Percentiles rank a stretch among this genome's conserved stretches.
Conservation (phyloP, 78 protist genomes). For the Pigoraptor vietnamica region DNA sequence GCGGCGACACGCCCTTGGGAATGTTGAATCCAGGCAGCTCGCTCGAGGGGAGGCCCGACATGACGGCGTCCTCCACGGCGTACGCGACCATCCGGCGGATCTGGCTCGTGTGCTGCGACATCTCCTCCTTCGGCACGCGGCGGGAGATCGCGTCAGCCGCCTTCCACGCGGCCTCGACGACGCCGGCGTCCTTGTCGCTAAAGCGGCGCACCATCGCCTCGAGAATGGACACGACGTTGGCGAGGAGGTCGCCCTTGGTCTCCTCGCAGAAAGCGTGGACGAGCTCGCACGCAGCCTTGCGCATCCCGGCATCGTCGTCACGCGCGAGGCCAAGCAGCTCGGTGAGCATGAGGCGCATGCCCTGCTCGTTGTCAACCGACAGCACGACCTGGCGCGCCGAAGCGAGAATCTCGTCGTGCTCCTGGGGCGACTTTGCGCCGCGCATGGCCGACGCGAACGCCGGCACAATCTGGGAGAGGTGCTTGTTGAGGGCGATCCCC, state of each 20-base stretch:
- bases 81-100: conserved; percentile 12
- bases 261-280: neutral
- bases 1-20: conserved; percentile 60
- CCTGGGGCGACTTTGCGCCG: neutral
- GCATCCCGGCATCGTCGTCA: neutral
- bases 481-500: conserved; percentile 49
- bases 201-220: neutral
- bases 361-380: conserved; percentile 9
- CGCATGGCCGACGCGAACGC: conserved; percentile 50
- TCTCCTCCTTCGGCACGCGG: conserved; percentile 2
- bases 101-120: conserved; percentile 12
- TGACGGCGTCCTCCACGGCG: neutral
- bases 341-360: conserved; percentile 24
- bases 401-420: conserved; percentile 2
- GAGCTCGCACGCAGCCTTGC: neutral
- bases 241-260: neutral
- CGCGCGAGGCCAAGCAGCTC: neutral
- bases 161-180: neutral
- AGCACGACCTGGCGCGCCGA: neutral
- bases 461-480: conserved; percentile 48
- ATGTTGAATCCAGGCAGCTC: conserved; percentile 33
- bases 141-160: neutral
- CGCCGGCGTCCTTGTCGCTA: neutral
- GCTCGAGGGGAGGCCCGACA: conserved; percentile 17
- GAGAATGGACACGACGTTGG: neutral